phyloP scores from a whole-genome alignment of 192 early-diverging fungal species.

The Chytriomyces sp. region DNA sequence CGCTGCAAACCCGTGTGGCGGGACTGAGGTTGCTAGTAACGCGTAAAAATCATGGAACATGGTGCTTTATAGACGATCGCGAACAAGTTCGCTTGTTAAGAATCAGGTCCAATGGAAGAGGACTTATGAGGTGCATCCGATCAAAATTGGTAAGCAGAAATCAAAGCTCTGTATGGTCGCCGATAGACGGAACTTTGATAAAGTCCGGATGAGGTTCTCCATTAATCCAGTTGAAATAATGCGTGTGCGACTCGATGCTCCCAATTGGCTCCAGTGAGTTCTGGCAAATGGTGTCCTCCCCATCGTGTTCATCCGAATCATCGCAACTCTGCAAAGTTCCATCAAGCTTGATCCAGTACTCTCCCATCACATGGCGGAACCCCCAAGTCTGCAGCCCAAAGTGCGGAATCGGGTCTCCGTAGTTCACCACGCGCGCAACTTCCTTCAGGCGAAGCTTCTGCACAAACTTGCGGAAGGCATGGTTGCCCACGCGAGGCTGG shows the following conservation, averaged over 20 bases:
- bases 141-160: no score
- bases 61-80: no score
- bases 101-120: no score
- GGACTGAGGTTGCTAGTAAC: no score
- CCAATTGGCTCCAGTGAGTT: background rate
- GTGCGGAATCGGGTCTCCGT: slow-evolving; percentile 31
- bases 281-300: background rate
- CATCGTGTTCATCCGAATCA: background rate
- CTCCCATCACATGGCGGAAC: background rate
- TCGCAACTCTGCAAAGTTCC: background rate
- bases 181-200: no score
- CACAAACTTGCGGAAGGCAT: slow-evolving; percentile 29
- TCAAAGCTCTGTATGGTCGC: no score
- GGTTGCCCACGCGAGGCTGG: slow-evolving; percentile 46
- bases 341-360: background rate
- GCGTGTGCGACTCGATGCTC: background rate
- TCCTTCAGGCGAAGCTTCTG: background rate
- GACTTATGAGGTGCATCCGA: no score
- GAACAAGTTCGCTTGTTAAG: no score
- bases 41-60: no score
- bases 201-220: no score
- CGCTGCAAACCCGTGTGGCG: no score
- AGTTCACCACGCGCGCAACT: slow-evolving; percentile 18
- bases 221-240: no score
- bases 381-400: background rate